Evolutionary conservation across 2,329 filamentous ascomycete species (phyloP), one percentile per base, ranked within the genome.

Genomic region (Monosporascus ibericus): DNA sequence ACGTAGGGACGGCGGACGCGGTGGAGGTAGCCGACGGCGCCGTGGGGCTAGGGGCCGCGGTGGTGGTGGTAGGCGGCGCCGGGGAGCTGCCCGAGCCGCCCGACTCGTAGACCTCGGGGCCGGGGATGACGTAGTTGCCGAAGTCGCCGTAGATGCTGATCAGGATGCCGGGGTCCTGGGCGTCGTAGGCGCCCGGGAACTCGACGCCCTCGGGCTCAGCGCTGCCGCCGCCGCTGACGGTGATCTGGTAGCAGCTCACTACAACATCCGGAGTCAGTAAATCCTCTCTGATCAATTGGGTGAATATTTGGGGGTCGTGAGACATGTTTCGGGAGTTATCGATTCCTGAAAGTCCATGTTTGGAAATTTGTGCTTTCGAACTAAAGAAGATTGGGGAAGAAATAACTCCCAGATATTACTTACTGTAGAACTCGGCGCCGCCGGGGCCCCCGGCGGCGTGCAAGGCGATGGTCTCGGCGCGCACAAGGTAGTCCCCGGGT

Each of bases 381-480:
- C 27, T 9, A 27, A 27, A 27, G 27, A 27, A 0, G 27, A 27
- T 11, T 2, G 27, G 27, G 27, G 8, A 27, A 27, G 27, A 11
- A 27, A 27, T 11, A 9, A 11, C 8, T n/a, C 1, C 8, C 27
- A 11, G 27, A 27, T 3, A 27, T 76, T 3, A 81, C 71, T 4
- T 65, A 55, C 0, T 75, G 60, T 78, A 78, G 61, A 72, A 72
- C 64, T 78, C 74, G 37, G 75, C 73, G 14, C 75, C 74, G 57
- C 74, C 65, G 39, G 59, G 49, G 39, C 73, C 66, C 3, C 60
- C 67, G 17, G 76, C 75, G 36, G 68, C 70, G 65, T 81, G 78
- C 5, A 81, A 72, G 20, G 74, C 77, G 51, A 81, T 79, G 55
- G 79, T 78, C 61, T 81, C 78, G 59, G 80, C 76, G 7, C 78